Evolutionary conservation across 306 rosid genomes (phyloP).

Genomic region (Vigna unguiculata): DNA sequence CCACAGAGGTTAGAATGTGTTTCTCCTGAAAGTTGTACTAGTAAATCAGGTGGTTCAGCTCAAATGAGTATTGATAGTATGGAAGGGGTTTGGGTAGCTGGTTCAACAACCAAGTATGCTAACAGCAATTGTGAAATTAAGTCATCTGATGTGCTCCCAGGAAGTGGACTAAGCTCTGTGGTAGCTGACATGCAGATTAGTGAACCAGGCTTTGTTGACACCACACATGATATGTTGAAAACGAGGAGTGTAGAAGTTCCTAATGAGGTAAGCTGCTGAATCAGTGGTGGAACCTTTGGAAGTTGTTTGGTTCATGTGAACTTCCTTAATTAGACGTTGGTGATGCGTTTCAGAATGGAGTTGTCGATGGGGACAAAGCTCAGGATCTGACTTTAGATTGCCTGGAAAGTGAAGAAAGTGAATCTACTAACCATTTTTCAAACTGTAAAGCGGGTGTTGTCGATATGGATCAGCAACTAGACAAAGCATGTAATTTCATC

Average conservation of each 20-base stretch:
- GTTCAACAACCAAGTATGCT: conserved; percentile 46
- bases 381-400: conserved; percentile 54
- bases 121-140: conserved; percentile 52
- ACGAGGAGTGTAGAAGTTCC: conserved; percentile 42
- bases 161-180: conserved; percentile 46
- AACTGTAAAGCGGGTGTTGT: conserved; percentile 56
- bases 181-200: conserved; percentile 42
- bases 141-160: conserved; percentile 51
- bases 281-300: conserved; percentile 52
- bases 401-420: conserved; percentile 49
- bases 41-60: conserved; percentile 58
- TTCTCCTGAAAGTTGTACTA: conserved; percentile 55
- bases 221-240: conserved; percentile 45
- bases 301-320: conserved; percentile 54
- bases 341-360: conserved; percentile 58
- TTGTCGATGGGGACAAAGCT: conserved; percentile 47
- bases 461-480: conserved; percentile 55
- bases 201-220: conserved; percentile 46
- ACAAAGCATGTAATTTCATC: conserved; percentile 56
- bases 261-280: conserved; percentile 67
- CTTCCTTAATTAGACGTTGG: conserved; percentile 61
- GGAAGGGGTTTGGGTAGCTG: conserved; percentile 50
- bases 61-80: conserved; percentile 50
- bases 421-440: conserved; percentile 45
- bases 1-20: conserved; percentile 61